phyloP scores from a whole-genome alignment of 2,329 filamentous ascomycete species.

The Xylariaceae sp. region DNA sequence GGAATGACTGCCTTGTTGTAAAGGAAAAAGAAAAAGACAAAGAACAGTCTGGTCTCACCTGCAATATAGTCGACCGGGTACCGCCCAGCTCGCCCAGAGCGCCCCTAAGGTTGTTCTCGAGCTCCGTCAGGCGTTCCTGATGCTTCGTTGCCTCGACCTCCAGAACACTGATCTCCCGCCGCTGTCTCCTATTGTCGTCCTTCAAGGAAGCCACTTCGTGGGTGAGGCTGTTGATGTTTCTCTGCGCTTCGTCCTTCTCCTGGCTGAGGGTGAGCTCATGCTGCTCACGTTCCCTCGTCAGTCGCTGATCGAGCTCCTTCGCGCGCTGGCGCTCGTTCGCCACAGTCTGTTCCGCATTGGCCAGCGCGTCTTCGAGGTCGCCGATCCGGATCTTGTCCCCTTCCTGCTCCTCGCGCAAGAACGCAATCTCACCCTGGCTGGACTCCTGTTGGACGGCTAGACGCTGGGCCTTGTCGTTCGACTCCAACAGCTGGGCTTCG shows the following conservation, averaged over 20 bases:
- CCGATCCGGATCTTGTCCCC: constrained; percentile 97
- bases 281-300: constrained; percentile 76
- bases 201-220: constrained; percentile 73
- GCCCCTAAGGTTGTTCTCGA: constrained; percentile 83
- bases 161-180: constrained; percentile 74
- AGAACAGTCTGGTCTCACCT: no score
- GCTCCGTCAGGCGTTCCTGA: constrained; percentile 84
- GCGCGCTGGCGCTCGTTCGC: constrained; percentile 77
- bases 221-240: constrained; percentile 89
- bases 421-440: constrained; percentile 86
- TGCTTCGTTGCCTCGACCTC: constrained; percentile 87
- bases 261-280: constrained; percentile 79
- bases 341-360: constrained; percentile 71
- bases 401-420: constrained; percentile 94
- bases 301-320: constrained; percentile 66
- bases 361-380: constrained; percentile 78
- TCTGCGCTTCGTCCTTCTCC: constrained; percentile 93
- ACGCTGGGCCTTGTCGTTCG: constrained; percentile 81
- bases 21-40: no score
- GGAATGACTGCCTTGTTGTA: no score
- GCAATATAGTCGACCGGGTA: constrained; percentile 77
- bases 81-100: constrained; percentile 83
- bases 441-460: constrained; percentile 89
- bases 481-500: constrained; percentile 76
- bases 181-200: constrained; percentile 76